These are phyloP conservation scores for Russula virescens DNA, from an alignment of 768 basidiomycete species.

Conservation along the genomic window DNA sequence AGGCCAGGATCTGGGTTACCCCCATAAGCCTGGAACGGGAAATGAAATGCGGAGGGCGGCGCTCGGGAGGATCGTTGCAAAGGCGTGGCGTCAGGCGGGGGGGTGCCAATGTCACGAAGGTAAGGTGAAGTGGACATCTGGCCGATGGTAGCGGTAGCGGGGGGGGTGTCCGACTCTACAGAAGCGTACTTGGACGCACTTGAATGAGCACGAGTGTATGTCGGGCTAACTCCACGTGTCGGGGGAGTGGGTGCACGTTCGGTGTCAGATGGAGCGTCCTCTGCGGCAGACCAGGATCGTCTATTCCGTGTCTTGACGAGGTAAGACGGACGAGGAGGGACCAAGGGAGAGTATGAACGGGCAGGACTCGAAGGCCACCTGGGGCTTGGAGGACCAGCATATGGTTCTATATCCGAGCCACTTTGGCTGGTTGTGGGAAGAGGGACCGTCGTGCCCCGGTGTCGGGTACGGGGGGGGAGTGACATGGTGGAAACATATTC, in stretches of 20 bases:
- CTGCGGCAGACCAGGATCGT: constrained; percentile 23
- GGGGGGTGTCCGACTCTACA: constrained; percentile 12
- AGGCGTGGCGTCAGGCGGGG: constrained; percentile 17
- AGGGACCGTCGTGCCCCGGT: constrained; percentile 17
- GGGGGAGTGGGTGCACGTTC: constrained; percentile 29
- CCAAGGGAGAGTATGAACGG: constrained; percentile 18
- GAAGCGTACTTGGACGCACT: constrained; percentile 2
- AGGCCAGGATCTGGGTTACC: constrained; percentile 61
- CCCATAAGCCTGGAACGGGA: constrained; percentile 56
- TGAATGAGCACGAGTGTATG: not conserved
- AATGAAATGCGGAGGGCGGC: constrained; percentile 40
- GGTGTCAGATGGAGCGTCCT: constrained; percentile 29
- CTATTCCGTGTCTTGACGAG: constrained; percentile 9
- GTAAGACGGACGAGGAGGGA: constrained; percentile 24
- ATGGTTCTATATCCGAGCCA: constrained; percentile 25
- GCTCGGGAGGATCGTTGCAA: constrained; percentile 20
- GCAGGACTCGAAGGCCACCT: constrained; percentile 17
- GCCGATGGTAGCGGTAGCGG: not conserved
- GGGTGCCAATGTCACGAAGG: constrained; percentile 21
- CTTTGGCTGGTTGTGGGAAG: constrained; percentile 16
- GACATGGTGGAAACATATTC: constrained; percentile 18
- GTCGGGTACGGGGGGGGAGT: constrained; percentile 22
- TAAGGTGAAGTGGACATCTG: constrained; percentile 12
- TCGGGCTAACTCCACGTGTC: constrained; percentile 24
- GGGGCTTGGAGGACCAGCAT: constrained; percentile 4